Conservation (phyloP, 805 yeast species). For the Ogataea trehaloabstinens region DNA sequence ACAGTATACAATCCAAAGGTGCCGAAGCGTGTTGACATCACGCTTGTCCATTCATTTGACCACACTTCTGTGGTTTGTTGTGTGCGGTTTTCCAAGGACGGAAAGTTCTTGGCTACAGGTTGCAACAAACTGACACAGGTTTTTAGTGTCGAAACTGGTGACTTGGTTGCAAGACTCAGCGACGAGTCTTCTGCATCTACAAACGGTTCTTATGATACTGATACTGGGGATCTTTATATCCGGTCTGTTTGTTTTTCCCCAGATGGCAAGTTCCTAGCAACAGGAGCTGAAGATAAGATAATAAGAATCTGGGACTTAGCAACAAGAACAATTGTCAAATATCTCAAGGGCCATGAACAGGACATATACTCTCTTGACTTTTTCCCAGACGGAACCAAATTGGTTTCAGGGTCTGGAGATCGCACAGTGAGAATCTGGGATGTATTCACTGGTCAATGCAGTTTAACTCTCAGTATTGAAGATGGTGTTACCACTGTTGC, state of each 20-base stretch:
- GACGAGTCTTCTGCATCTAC: slow-evolving; percentile 65
- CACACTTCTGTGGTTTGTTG: slow-evolving; percentile 97
- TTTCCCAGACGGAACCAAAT: slow-evolving; percentile 89
- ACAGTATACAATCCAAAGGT: slow-evolving; percentile 88
- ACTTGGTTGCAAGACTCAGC: slow-evolving; percentile 77
- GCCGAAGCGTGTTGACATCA: slow-evolving; percentile 74
- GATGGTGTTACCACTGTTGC: slow-evolving; percentile 99
- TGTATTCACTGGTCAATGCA: slow-evolving; percentile 82
- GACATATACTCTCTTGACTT: slow-evolving; percentile 95
- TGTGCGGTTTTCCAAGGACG: slow-evolving; percentile 88
- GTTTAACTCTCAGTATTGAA: slow-evolving; percentile 84
- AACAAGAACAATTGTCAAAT: slow-evolving; percentile 78
- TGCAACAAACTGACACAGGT: slow-evolving; percentile 96
- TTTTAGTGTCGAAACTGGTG: slow-evolving; percentile 88
- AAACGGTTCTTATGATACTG: slow-evolving; percentile 48
- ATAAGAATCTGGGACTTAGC: slow-evolving; percentile 96
- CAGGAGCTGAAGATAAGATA: slow-evolving; percentile 88
- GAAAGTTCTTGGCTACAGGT: slow-evolving; percentile 92
- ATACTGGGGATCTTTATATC: slow-evolving; percentile 83
- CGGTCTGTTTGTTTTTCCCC: slow-evolving; percentile 96
- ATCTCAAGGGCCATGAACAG: slow-evolving; percentile 92
- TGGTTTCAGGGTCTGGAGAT: slow-evolving; percentile 96
- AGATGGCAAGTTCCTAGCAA: slow-evolving; percentile 88
- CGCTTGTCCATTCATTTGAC: slow-evolving; percentile 83
- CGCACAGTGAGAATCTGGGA: slow-evolving; percentile 97